These are phyloP conservation scores for Trichophyton equinum DNA, from an alignment of 2,329 filamentous ascomycete genomes.

Conservation along the genomic window DNA sequence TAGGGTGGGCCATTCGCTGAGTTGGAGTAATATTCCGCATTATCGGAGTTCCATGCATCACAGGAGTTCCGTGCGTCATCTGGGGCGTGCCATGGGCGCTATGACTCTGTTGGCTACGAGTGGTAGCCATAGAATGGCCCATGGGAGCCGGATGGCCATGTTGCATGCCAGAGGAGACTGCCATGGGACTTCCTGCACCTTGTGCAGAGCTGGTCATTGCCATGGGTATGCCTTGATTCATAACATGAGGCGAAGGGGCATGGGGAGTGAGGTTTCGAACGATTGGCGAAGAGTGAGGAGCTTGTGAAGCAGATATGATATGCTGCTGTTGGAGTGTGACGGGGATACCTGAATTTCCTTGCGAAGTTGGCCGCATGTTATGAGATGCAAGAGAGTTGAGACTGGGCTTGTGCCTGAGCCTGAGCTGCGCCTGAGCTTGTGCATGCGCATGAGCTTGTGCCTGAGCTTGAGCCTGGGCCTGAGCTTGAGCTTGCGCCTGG, in stretches of 20 bases:
- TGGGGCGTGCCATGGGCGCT: constrained; percentile 38
- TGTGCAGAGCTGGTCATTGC: constrained; percentile 33
- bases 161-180: constrained; percentile 35
- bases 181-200: constrained; percentile 35
- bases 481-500: constrained; percentile 7
- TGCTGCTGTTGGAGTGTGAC: constrained; percentile 23
- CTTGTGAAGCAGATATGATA: constrained; percentile 24
- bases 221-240: constrained; percentile 31
- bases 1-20: constrained; percentile 36
- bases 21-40: constrained; percentile 37
- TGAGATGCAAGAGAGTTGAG: constrained; percentile 29
- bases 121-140: constrained; percentile 34
- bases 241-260: constrained; percentile 34
- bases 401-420: constrained; percentile 9
- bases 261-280: constrained; percentile 37
- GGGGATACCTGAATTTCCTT: constrained; percentile 25
- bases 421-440: constrained; percentile 5
- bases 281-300: constrained; percentile 36
- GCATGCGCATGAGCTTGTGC: neutral
- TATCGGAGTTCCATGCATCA: constrained; percentile 36
- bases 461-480: constrained; percentile 4
- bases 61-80: constrained; percentile 35
- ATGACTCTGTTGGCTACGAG: constrained; percentile 34
- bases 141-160: constrained; percentile 36
- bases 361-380: constrained; percentile 40